Base-by-base conservation (phyloP, 169 alveolate species). In the Plasmodium knowlesi region DNA sequence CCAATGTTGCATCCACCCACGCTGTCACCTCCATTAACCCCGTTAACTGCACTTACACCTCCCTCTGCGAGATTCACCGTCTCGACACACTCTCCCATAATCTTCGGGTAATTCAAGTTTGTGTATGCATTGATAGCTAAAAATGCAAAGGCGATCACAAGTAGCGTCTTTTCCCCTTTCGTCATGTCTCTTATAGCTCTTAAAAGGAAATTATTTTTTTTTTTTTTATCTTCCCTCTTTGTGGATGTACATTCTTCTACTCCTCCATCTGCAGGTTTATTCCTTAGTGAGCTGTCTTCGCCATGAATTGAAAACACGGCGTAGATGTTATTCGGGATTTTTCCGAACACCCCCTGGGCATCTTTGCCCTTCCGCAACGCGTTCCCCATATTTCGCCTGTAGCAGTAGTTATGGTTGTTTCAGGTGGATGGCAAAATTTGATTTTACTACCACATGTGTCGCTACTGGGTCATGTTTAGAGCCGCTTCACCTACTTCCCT, bases 51-150 rank as follows among this genome's bases (percentile, higher is more conserved):
- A n/a, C 5, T 1, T 46, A 12, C 57, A 10, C 57, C 57, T n/a
- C 57, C 57, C n/a, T 46, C 5, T 10, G 57, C 16, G n/a, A 46
- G 57, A 46, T 46, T 46, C 5, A 2, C 57, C 57, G 57, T 46
- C 71, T 83, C 91, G 71, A 83, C 54, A 9, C 92, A 83, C 53
- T 88, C 83, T 5, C 94, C 94, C 94, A 88, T 88, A 54, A 88
- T 88, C 71, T 80, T 88, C n/a, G 94, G 94, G 50, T 88, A 88
- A 37, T 72, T 88, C 50, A 88, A 54, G 19, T 88, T 88, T 0
- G 94, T 88, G n/a, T 41, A 78, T 28, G 94, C 94, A 79, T 88
- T 88, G 19, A 88, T 88, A 0, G 76, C 81, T 39, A 88, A 80
- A 88, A 88, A 88, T 78, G 81, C 1, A 3, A 88, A 54, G 16